Evolutionary conservation across 2,329 filamentous ascomycete genomes (phyloP), one percentile per base, ranked within the genome.

Genomic region (Penicillium crustosum): DNA sequence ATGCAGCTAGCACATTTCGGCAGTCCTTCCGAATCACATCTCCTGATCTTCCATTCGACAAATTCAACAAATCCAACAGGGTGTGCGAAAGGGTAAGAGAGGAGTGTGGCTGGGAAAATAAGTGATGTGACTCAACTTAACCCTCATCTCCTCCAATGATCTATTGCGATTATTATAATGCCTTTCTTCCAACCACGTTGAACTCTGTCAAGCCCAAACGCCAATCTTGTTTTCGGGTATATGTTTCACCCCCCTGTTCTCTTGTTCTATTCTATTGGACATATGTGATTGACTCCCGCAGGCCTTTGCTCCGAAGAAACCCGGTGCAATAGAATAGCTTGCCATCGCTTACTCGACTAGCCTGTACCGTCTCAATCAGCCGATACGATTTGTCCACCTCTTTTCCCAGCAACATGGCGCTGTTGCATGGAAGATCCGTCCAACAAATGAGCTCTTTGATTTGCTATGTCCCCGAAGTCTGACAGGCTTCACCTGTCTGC

Each of bases 231-330:
- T 49, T 23, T 36, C n/a, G 8, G 19, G 39, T 43, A 17, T 43
- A n/a, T 61, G 58, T 60, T 61, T 55, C 39, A 51, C 23, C 57
- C 55, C 53, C 56, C 52, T 45, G 49, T 52, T 48, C 43, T 49
- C 31, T 42, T 43, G 41, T 49, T 33, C 27, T 50, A 19, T 39
- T 47, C 48, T 53, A 48, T 58, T 50, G 53, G 44, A 33, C 23
- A 17, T 48, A 29, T 57, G 56, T 61, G 57, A 63, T 65, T 59
- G 48, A 62, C 53, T 41, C 51, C 53, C 43, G 56, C 50, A 58
- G 41, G 43, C 17, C 57, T 61, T 61, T 49, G 54, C 60, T 44
- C 58, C 57, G 53, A 53, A 44, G 56, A 48, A 44, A 41, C 41
- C 58, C 60, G 48, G 53, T 47, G 43, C 36, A 53, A 59, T 48